Conservation (phyloP, 2,329 filamentous ascomycete genomes). For the Fusarium scirpi region DNA sequence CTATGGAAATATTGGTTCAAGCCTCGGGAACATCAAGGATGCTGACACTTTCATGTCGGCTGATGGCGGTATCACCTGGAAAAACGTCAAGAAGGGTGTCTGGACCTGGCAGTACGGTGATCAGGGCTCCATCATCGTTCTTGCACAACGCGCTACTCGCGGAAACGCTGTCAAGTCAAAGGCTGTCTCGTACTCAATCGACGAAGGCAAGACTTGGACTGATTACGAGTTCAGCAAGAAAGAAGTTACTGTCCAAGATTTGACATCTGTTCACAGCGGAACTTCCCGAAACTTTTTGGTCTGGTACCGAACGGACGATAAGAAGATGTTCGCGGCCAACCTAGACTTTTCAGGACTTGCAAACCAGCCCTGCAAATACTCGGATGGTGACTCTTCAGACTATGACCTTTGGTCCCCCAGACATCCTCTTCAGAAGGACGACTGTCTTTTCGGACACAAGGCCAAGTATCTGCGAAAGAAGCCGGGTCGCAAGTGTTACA, state of each 20-base stretch:
- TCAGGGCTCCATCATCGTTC: conserved; percentile 90
- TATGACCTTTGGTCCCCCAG: conserved; percentile 90
- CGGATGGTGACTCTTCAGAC: conserved; percentile 71
- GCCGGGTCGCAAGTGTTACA: conserved; percentile 81
- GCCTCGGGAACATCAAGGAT: conserved; percentile 74
- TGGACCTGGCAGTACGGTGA: conserved; percentile 98
- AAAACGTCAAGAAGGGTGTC: conserved; percentile 83
- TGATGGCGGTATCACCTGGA: conserved; percentile 93
- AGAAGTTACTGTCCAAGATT: conserved; percentile 79
- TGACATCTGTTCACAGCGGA: conserved; percentile 90
- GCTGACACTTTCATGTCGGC: conserved; percentile 91
- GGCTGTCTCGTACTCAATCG: conserved; percentile 77
- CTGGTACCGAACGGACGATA: conserved; percentile 75
- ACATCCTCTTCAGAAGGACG: conserved; percentile 80
- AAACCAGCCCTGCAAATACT: conserved; percentile 76
- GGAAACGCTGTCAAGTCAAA: conserved; percentile 78
- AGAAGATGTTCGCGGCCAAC: conserved; percentile 78
- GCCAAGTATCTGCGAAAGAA: conserved; percentile 93
- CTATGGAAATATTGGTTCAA: conserved; percentile 86
- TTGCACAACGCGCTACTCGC: conserved; percentile 77
- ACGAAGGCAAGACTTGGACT: conserved; percentile 85
- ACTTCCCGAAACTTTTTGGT: conserved; percentile 91
- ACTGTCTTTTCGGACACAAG: conserved; percentile 93
- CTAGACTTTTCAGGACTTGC: conserved; percentile 89
- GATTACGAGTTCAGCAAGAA: conserved; percentile 79